A percentile compares a stretch with the other conserved stretches of the same genome.
phyloP scores from a whole-genome alignment of 2,329 filamentous ascomycete genomes.

The Penicillium occitanis region DNA sequence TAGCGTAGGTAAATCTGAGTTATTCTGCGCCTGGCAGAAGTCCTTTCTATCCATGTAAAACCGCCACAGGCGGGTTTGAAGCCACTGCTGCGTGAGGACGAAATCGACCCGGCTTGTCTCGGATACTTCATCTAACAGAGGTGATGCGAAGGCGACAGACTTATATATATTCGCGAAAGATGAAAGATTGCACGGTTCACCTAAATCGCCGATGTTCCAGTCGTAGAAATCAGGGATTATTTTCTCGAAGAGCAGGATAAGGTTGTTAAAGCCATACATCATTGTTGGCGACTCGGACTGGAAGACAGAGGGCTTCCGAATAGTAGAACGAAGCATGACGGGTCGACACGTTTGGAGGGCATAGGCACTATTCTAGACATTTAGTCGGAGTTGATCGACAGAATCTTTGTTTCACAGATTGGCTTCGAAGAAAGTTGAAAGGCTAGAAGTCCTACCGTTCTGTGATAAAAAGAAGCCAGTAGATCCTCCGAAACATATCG shows the following conservation, averaged over 20 bases:
- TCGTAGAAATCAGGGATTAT: conserved; percentile 10
- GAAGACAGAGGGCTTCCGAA: conserved; percentile 5
- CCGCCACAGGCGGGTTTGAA: conserved; percentile 13
- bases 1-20: not conserved
- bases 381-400: not conserved
- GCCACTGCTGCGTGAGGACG: conserved; percentile 9
- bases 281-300: not conserved
- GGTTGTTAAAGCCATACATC: conserved; percentile 9
- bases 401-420: not conserved
- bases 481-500: not conserved
- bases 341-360: conserved; percentile 12
- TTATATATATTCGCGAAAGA: not conserved
- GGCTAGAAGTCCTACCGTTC: not conserved
- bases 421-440: not conserved
- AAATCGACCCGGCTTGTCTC: conserved; percentile 10
- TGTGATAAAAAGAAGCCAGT: conserved; percentile 15
- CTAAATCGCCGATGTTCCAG: not conserved
- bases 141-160: not conserved
- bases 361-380: not conserved
- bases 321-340: not conserved
- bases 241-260: not conserved
- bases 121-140: not conserved
- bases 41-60: conserved; percentile 1
- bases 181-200: not conserved
- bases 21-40: not conserved